Evolutionary conservation across 805 yeast genomes (phyloP).

Genomic region (Kazachstania bromeliacearum): DNA sequence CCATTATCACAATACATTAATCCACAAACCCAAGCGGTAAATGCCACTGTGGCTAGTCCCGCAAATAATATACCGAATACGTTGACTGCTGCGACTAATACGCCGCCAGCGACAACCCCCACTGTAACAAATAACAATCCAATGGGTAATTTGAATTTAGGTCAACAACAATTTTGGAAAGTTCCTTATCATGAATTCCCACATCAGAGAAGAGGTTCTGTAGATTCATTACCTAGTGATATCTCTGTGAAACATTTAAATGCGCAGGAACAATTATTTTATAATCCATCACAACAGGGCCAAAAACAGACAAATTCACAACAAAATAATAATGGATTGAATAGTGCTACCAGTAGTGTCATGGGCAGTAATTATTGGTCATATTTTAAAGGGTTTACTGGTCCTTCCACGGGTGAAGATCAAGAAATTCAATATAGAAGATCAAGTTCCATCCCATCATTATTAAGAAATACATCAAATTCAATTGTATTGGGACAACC

Average conservation of each 20-base stretch:
- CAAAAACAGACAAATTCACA: slow-evolving; percentile 1
- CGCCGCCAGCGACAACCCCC: background rate
- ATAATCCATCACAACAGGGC: slow-evolving; percentile 7
- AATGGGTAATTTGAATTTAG: slow-evolving; percentile 4
- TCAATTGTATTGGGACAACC: slow-evolving; percentile 13
- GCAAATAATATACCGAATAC: background rate
- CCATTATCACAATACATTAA: slow-evolving; percentile 24
- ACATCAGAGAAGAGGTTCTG: slow-evolving; percentile 24
- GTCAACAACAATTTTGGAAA: slow-evolving; percentile 30
- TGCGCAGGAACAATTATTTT: slow-evolving; percentile 15
- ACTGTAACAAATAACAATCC: background rate
- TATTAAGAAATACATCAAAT: slow-evolving; percentile 16
- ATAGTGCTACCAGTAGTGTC: slow-evolving; percentile 4
- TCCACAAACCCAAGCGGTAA: background rate
- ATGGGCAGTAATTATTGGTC: slow-evolving; percentile 19
- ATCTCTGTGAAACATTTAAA: slow-evolving; percentile 17
- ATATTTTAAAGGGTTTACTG: slow-evolving; percentile 11
- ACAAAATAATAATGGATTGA: slow-evolving; percentile 4
- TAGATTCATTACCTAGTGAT: slow-evolving; percentile 26
- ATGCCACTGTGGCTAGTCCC: background rate
- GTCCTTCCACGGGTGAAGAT: slow-evolving; percentile 9
- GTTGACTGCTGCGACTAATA: background rate
- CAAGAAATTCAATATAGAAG: slow-evolving; percentile 16
- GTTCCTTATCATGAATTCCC: slow-evolving; percentile 30
- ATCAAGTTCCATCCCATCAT: slow-evolving; percentile 23